Base-by-base conservation (phyloP, 2,329 filamentous ascomycete genomes). In the Chrysoporthe cubensis region DNA sequence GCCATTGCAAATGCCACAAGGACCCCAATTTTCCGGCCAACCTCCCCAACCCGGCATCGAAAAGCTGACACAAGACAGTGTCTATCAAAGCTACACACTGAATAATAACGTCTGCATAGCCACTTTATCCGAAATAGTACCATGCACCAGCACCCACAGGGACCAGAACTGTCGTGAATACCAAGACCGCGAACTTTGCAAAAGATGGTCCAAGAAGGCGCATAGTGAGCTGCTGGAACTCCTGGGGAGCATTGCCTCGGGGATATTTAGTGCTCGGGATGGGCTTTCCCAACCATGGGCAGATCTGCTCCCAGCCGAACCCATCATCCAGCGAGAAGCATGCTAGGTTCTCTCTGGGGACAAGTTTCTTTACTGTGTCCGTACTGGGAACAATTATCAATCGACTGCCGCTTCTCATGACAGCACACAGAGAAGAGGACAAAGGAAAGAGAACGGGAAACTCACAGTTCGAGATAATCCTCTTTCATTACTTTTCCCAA, bases 281-380 rank as follows among this genome's bases (percentile, higher is more conserved):
- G 0, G 50, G 50, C 11, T 54, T 74, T 69, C 70, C 75, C 1
- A 80, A 67, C 61, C 77, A 77, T 1, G 74, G 73, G 50, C 78
- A 79, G 4, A 79, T 76, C 44, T 79, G 68, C 62, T 78, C 77
- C 78, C 77, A 79, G 11, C 76, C 76, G 18, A 78, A 76, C 1
- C 74, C 77, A 50, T 78, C 74, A 66, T 80, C 77, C 1, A 80
- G 72, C 69, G n/a, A 76, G 71, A 32, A 80, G 68, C 43, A 46
- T 1, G 46, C 60, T 5, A 54, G 34, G 1, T 72, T 71, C 18
- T 76, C 74, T 7, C 72, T 66, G 0, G 77, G 77, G 18, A 75
- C 69, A 9, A 74, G 54, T 18, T 65, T 69, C 26, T 66, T 66
- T 11, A 63, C 59, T 43, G 44, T 48, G 14, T 66, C 21, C 32